phyloP scores from a whole-genome alignment of 345 rosid species.

The Erodium maritimum region DNA sequence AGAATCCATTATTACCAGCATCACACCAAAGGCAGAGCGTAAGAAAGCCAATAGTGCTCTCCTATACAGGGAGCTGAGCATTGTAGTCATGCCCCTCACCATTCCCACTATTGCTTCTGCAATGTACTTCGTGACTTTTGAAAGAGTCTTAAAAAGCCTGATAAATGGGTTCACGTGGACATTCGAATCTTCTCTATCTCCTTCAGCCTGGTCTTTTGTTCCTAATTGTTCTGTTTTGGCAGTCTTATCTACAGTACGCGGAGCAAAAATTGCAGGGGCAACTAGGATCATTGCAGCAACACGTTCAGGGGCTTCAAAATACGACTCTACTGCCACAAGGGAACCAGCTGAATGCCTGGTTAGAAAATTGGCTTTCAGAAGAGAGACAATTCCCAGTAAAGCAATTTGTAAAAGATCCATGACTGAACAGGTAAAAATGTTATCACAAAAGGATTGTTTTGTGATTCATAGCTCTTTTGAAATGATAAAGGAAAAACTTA shows the following conservation, averaged over 20 bases:
- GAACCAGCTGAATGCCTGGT: slow-evolving; percentile 85
- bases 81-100: slow-evolving; percentile 34
- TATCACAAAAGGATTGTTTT: background rate
- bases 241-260: slow-evolving; percentile 20
- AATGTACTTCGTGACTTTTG: slow-evolving; percentile 23
- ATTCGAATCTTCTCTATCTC: slow-evolving; percentile 15
- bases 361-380: slow-evolving; percentile 3
- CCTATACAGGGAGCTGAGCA: slow-evolving; percentile 48
- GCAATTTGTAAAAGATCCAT: background rate
- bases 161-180: slow-evolving; percentile 12
- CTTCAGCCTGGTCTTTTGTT: slow-evolving; percentile 19
- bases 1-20: slow-evolving; percentile 43
- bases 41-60: slow-evolving; percentile 48
- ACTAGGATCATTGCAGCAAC: slow-evolving; percentile 75
- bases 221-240: slow-evolving; percentile 10
- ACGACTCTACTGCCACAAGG: slow-evolving; percentile 67
- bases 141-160: slow-evolving; percentile 25
- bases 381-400: background rate
- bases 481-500: background rate
- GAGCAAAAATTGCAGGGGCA: slow-evolving; percentile 87
- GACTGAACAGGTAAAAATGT: background rate
- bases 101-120: slow-evolving; percentile 20
- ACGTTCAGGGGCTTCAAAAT: slow-evolving; percentile 85
- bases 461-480: background rate
- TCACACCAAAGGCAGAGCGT: slow-evolving; percentile 45